Conservation (phyloP, 2,329 filamentous ascomycete species). For the Chaetomium olivaceum region DNA sequence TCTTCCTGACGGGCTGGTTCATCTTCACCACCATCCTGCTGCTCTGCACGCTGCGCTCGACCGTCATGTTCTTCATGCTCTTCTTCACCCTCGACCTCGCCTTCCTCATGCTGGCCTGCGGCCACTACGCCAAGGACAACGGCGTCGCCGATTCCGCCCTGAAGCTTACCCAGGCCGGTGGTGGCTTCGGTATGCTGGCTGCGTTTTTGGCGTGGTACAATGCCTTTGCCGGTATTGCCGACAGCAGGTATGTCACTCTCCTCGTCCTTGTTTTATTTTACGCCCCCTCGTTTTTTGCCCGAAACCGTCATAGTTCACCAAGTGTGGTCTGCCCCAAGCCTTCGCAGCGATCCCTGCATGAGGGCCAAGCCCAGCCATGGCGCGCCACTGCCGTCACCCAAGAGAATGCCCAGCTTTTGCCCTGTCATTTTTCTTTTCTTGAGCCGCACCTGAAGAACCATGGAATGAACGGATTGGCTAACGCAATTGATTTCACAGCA, state of each 20-base stretch:
- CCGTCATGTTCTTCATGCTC: conserved; percentile 73
- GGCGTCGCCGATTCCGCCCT: conserved; percentile 48
- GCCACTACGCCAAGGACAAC: conserved; percentile 58
- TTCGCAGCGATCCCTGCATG: conserved; percentile 14
- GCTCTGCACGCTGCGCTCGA: conserved; percentile 73
- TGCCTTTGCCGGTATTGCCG: conserved; percentile 77
- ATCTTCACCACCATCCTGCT: conserved; percentile 79
- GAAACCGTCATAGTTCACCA: not conserved
- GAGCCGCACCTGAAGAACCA: not conserved
- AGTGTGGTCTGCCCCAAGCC: not conserved
- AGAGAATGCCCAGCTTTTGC: conserved; percentile 13
- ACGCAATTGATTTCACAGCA: conserved; percentile 53
- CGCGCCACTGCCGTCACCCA: conserved; percentile 29
- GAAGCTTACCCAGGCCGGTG: conserved; percentile 67
- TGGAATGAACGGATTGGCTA: conserved; percentile 33
- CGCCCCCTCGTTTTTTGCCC: not conserved
- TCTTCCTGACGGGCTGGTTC: conserved; percentile 80
- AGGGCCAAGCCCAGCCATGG: conserved; percentile 27
- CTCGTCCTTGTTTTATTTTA: not conserved
- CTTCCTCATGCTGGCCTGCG: conserved; percentile 70
- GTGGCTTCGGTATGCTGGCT: conserved; percentile 76
- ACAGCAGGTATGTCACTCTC: conserved; percentile 55
- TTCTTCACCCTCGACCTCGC: conserved; percentile 76
- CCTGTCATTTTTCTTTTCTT: conserved; percentile 21
- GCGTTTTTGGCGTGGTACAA: conserved; percentile 88